Base-by-base conservation (phyloP, 2,329 filamentous ascomycete genomes). In the Arthrobotrys entomopaga region DNA sequence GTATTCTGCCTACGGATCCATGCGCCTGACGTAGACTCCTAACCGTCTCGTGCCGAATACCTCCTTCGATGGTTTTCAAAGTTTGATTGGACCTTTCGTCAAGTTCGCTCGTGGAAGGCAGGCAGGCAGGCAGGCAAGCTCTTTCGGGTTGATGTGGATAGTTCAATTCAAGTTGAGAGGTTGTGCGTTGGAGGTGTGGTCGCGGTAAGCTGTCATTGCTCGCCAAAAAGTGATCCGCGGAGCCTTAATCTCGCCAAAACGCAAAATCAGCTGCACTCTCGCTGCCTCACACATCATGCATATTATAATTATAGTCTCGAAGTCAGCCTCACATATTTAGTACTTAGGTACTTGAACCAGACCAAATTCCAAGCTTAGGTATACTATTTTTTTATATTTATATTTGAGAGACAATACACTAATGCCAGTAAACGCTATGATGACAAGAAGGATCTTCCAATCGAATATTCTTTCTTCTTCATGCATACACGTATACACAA, bases 241-340 rank as follows among this genome's bases (percentile, higher is more conserved):
- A 43, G 38, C 22, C 66, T 61, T 49, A 63, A 74, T 63, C 57
- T 67, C 70, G 63, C 57, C 69, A 60, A 50, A 46, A 24, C 22
- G 22, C 13, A 40, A 13, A n/a, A 46, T 46, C 42, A 46, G 29
- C 29, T 34, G 29, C 29, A 34, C 2, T 34, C 29, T 5, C 24
- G 24, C 24, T 26, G 10, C 29, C 29, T n/a, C n/a, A n/a, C n/a
- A n/a, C n/a, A n/a, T n/a, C n/a, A n/a, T n/a, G n/a, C n/a, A n/a
- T n/a, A n/a, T n/a, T n/a, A n/a, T n/a, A n/a, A n/a, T n/a, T n/a
- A n/a, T n/a, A n/a, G n/a, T n/a, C n/a, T n/a, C n/a, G n/a, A n/a
- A n/a, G n/a, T n/a, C n/a, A n/a, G n/a, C n/a, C n/a, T n/a, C n/a
- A n/a, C n/a, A n/a, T n/a, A n/a, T n/a, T n/a, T n/a, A n/a, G n/a